These are phyloP conservation scores for Odonthalia washingtoniensis DNA, from an alignment of 31 red algal species.

Conservation along the genomic window DNA sequence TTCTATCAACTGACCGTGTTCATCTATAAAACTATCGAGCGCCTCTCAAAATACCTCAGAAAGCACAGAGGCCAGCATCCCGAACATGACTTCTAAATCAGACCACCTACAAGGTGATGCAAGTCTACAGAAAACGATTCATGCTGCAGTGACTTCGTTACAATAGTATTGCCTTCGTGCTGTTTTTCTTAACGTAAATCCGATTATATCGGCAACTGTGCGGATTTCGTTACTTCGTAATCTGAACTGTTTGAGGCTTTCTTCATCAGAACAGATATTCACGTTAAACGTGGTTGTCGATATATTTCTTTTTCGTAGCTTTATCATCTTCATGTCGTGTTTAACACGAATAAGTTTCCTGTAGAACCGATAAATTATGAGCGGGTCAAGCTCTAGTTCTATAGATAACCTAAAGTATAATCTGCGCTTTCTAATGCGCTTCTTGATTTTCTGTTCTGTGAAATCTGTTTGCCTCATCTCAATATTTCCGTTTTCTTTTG, in stretches of 20 bases:
- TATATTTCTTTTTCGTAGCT: no score
- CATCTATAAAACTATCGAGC: not conserved
- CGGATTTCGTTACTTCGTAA: not conserved
- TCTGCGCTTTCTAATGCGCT: no score
- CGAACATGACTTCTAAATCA: slow-evolving; percentile 36
- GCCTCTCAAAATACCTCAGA: slow-evolving; percentile 36
- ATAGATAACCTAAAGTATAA: no score
- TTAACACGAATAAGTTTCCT: no score
- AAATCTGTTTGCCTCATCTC: no score
- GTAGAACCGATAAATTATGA: no score
- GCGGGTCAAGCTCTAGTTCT: no score
- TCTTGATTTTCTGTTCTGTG: no score
- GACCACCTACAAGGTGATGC: not conserved
- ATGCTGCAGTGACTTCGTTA: not conserved
- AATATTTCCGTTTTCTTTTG: no score
- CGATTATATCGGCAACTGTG: not conserved
- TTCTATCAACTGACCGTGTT: not conserved
- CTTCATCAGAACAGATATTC: no score
- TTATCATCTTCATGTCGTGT: no score
- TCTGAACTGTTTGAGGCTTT: not conserved
- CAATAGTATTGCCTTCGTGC: not conserved
- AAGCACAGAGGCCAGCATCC: not conserved
- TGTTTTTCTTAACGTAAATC: not conserved
- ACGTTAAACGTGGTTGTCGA: no score
- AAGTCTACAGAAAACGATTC: slow-evolving; percentile 16